phyloP scores from a whole-genome alignment of 768 basidiomycete genomes.

The Stropharia rugosoannulata region DNA sequence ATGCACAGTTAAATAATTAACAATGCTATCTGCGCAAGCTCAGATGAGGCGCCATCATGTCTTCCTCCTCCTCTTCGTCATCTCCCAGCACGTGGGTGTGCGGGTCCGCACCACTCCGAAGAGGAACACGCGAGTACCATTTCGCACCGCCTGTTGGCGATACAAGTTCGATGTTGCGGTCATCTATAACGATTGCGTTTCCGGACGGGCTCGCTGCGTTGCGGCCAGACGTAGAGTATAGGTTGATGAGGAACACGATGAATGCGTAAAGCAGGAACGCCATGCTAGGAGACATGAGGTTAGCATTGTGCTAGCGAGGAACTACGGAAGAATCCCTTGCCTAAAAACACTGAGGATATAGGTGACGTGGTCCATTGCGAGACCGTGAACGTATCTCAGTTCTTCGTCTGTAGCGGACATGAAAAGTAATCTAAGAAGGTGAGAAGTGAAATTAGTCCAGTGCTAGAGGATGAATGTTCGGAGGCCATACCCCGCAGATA shows the following conservation, averaged over 20 bases:
- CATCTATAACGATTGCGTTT: conserved; percentile 17
- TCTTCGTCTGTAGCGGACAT: conserved; percentile 96
- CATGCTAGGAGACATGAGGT: conserved; percentile 36
- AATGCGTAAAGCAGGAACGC: conserved; percentile 80
- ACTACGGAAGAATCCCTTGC: conserved; percentile 32
- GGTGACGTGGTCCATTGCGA: conserved; percentile 88
- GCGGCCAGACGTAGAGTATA: conserved; percentile 63
- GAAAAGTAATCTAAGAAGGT: conserved; percentile 64
- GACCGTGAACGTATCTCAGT: conserved; percentile 62
- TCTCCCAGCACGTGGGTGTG: conserved; percentile 50
- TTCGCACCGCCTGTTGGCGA: conserved; percentile 37
- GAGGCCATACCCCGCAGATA: conserved; percentile 61
- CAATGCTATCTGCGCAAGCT: not conserved
- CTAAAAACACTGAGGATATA: conserved; percentile 85
- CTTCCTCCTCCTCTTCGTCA: conserved; percentile 42
- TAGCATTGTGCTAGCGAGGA: not conserved
- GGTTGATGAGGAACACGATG: conserved; percentile 65
- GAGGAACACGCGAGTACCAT: conserved; percentile 67
- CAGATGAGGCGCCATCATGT: conserved; percentile 22
- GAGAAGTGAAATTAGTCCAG: not conserved
- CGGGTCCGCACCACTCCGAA: conserved; percentile 4
- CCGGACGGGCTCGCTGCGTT: conserved; percentile 37
- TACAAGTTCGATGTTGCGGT: conserved; percentile 23
- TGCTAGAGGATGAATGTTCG: not conserved
- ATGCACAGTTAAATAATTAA: no score